A percentile compares a stretch with the other conserved stretches of the same genome.
Conservation (phyloP, 768 basidiomycete genomes). For the Rhizopogon rudus region DNA sequence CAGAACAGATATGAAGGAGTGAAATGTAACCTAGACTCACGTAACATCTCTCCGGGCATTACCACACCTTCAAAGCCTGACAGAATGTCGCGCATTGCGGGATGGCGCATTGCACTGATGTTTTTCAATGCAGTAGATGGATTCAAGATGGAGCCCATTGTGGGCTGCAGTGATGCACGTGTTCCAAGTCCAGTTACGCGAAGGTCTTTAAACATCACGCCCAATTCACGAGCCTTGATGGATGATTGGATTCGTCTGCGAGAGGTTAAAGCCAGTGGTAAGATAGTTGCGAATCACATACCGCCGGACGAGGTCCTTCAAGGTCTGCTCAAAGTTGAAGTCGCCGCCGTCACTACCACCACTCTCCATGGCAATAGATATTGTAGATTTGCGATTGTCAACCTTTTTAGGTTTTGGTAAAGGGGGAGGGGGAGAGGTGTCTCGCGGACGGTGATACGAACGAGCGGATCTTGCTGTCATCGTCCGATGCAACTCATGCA, state of each 20-base stretch:
- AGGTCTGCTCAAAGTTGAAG: constrained; percentile 27
- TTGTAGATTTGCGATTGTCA: not conserved
- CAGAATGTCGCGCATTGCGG: constrained; percentile 54
- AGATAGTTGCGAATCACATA: constrained; percentile 5
- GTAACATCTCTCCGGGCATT: constrained; percentile 62
- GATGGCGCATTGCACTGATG: constrained; percentile 48
- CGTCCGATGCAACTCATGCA: not conserved
- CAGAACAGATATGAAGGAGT: not conserved
- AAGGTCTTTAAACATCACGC: constrained; percentile 56
- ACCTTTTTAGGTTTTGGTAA: not conserved
- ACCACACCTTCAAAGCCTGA: constrained; percentile 51
- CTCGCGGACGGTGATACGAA: not conserved
- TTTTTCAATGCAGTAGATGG: constrained; percentile 38
- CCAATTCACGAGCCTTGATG: constrained; percentile 51
- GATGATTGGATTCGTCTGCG: constrained; percentile 42
- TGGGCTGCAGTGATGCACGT: constrained; percentile 49
- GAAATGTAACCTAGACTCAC: constrained; percentile 35
- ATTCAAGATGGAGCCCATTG: constrained; percentile 61
- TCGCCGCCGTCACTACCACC: constrained; percentile 28
- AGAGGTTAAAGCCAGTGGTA: not conserved
- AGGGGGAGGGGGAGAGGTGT: not conserved
- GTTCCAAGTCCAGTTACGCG: constrained; percentile 57
- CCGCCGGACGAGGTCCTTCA: constrained; percentile 19
- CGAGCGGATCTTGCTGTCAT: not conserved
- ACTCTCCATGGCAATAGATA: not conserved